These are phyloP conservation scores for Cryoendolithus antarcticus DNA, from an alignment of 2,329 filamentous ascomycete species.

Conservation along the genomic window DNA sequence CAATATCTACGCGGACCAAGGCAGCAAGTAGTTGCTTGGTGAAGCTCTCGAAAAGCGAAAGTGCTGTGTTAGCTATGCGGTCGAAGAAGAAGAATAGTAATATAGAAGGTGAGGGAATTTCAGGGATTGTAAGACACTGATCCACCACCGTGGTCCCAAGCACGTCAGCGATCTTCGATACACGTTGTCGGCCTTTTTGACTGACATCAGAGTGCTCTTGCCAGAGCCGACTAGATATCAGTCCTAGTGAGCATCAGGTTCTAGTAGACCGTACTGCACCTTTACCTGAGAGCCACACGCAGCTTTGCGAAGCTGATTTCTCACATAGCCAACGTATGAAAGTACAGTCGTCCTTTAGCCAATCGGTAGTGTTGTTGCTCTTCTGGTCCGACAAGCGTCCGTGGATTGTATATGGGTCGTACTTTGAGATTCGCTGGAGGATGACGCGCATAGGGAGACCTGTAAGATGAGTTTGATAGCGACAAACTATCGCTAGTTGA, in stretches of 20 bases:
- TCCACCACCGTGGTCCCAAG: background rate
- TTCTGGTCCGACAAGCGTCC: too few species aligned
- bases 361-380: too few species aligned
- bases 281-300: constrained; percentile 1
- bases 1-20: background rate
- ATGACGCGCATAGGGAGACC: too few species aligned
- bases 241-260: background rate
- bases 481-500: too few species aligned
- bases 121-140: background rate
- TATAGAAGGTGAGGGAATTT: background rate
- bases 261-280: background rate
- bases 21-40: background rate
- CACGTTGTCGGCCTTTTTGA: too few species aligned
- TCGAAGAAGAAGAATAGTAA: background rate
- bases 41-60: background rate
- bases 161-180: background rate
- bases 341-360: background rate
- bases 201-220: too few species aligned
- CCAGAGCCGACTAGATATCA: background rate
- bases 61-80: background rate
- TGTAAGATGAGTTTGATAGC: too few species aligned
- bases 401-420: too few species aligned
- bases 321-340: background rate
- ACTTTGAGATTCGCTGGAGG: too few species aligned
- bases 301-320: background rate